Percentiles rank a stretch among this genome's conserved stretches.
Evolutionary conservation across 2,329 filamentous ascomycete species (phyloP).

Genomic region (Atkinsonella texensis): DNA sequence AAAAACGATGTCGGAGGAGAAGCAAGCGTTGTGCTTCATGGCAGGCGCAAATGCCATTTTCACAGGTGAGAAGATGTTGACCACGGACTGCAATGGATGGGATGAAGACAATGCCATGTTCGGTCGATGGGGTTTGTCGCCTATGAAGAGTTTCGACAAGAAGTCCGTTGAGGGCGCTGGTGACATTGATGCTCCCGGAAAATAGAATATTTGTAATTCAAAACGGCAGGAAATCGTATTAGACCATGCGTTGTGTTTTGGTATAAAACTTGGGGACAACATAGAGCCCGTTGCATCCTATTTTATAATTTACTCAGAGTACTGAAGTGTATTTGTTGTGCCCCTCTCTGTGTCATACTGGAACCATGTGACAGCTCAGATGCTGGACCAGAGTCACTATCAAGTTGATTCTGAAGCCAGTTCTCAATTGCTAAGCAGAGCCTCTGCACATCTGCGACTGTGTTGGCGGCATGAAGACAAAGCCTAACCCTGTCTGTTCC

Average conservation of each 20-base stretch:
- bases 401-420: slow-evolving; percentile 27
- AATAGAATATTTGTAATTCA: background rate
- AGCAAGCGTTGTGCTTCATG: slow-evolving; percentile 82
- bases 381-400: background rate
- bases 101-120: slow-evolving; percentile 82
- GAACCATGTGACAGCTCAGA: too few species aligned
- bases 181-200: slow-evolving; percentile 3
- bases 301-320: slow-evolving; percentile 6
- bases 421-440: slow-evolving; percentile 34
- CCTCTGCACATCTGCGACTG: slow-evolving; percentile 39
- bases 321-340: background rate
- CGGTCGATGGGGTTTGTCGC: slow-evolving; percentile 65
- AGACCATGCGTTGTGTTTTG: too few species aligned
- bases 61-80: slow-evolving; percentile 92
- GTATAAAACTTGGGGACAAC: background rate
- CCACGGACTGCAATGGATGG: slow-evolving; percentile 83
- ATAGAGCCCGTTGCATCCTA: background rate
- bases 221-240: too few species aligned
- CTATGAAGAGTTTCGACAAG: slow-evolving; percentile 50
- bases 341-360: too few species aligned
- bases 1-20: slow-evolving; percentile 74
- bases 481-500: slow-evolving; percentile 53
- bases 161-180: slow-evolving; percentile 17
- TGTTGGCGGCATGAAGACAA: slow-evolving; percentile 58
- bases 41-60: slow-evolving; percentile 91